Evolutionary conservation across 2,329 filamentous ascomycete genomes (phyloP).

Genomic region (Hortaea werneckii): DNA sequence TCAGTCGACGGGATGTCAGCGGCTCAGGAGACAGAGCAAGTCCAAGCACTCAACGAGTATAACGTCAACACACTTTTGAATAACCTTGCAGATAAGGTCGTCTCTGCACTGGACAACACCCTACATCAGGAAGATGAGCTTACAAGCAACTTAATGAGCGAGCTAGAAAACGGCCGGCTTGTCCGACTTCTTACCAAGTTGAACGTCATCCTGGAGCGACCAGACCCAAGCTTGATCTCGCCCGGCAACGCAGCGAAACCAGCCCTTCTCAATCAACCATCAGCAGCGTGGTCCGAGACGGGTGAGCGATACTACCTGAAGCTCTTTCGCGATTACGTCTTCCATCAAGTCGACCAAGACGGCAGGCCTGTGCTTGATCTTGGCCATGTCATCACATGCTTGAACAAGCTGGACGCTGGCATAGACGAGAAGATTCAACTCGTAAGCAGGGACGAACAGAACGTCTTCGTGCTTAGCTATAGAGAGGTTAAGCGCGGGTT

Average conservation of each 20-base stretch:
- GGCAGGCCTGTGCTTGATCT: constrained; percentile 77
- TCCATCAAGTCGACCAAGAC: constrained; percentile 83
- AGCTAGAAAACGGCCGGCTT: constrained; percentile 82
- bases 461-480: constrained; percentile 77
- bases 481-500: constrained; percentile 67
- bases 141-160: constrained; percentile 59
- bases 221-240: constrained; percentile 49
- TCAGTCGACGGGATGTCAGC: background rate
- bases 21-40: constrained; percentile 6
- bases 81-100: constrained; percentile 67
- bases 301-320: constrained; percentile 89
- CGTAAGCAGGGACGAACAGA: constrained; percentile 83
- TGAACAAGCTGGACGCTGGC: constrained; percentile 90
- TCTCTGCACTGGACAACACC: constrained; percentile 63
- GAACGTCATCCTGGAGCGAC: constrained; percentile 78
- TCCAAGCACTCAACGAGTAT: constrained; percentile 41
- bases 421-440: constrained; percentile 77
- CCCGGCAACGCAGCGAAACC: constrained; percentile 14
- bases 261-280: constrained; percentile 21
- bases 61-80: constrained; percentile 69
- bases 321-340: constrained; percentile 92
- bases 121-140: constrained; percentile 72
- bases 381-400: constrained; percentile 72
- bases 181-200: constrained; percentile 76
- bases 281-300: constrained; percentile 67